Percentiles rank a stretch among this genome's conserved stretches.
These are phyloP conservation scores for Edaphochlamys debaryana DNA, from an alignment of 139 green algal genomes.

Conservation along the genomic window DNA sequence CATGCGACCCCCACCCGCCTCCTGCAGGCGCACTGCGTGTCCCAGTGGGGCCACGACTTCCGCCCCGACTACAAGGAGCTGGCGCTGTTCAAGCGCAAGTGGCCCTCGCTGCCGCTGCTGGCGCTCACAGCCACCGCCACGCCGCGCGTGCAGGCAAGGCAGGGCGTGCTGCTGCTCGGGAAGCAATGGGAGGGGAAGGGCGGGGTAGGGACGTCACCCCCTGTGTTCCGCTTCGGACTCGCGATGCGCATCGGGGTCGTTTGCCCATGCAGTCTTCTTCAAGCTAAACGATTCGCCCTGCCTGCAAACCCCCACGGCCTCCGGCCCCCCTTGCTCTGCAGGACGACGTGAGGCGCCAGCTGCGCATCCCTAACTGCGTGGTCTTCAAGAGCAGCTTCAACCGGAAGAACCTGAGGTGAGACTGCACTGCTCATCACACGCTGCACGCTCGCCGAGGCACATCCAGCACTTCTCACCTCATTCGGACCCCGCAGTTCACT, in stretches of 20 bases:
- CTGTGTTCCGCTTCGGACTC: no score
- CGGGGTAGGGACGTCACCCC: not conserved
- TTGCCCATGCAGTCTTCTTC: no score
- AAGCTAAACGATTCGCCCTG: no score
- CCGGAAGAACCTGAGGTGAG: conserved; percentile 86
- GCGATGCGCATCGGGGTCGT: no score
- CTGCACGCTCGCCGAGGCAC: no score
- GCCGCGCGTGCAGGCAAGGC: conserved; percentile 60
- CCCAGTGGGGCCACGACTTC: conserved; percentile 94
- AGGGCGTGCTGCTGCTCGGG: not conserved
- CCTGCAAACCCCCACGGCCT: no score
- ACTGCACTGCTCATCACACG: no score
- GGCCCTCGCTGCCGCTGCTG: conserved; percentile 73
- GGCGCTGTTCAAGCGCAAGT: conserved; percentile 81
- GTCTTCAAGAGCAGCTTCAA: conserved; percentile 94
- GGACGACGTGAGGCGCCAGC: conserved; percentile 68
- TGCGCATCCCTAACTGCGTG: conserved; percentile 71
- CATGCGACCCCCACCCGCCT: no score
- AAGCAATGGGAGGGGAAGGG: not conserved
- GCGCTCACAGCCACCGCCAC: conserved; percentile 86
- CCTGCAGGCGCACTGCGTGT: conserved; percentile 70
- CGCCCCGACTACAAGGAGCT: conserved; percentile 85
- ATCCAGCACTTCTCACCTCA: no score
- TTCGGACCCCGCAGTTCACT: no score
- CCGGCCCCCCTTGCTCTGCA: not conserved